Percentiles rank a stretch among this genome's conserved stretches.
Evolutionary conservation across 1,139 yeast genomes (phyloP).

Genomic region (Candida albicans): DNA sequence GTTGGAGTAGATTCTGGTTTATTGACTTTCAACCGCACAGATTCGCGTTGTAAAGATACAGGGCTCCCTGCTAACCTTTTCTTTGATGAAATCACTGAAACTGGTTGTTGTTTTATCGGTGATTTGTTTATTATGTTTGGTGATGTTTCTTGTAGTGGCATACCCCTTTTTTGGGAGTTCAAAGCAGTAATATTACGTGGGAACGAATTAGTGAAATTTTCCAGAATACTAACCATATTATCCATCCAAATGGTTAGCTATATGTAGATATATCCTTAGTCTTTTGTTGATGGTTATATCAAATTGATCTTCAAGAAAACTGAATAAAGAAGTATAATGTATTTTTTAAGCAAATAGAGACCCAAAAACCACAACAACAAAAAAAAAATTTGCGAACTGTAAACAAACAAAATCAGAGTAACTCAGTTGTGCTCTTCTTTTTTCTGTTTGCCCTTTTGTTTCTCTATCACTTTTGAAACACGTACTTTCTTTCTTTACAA

Average conservation of each 20-base stretch:
- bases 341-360: too few species aligned
- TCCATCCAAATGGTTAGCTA: neutral
- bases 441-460: too few species aligned
- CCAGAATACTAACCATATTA: neutral
- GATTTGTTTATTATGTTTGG: conserved; percentile 6
- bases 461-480: too few species aligned
- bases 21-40: conserved; percentile 6
- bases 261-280: neutral
- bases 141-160: conserved; percentile 12
- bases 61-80: conserved; percentile 9
- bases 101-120: conserved; percentile 19
- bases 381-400: too few species aligned
- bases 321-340: too few species aligned
- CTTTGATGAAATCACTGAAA: conserved; percentile 15
- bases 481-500: too few species aligned
- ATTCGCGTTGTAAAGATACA: conserved; percentile 1
- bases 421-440: too few species aligned
- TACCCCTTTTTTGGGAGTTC: neutral
- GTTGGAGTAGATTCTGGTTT: neutral
- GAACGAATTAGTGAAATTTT: neutral
- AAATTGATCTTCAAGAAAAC: too few species aligned
- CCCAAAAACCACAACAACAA: too few species aligned
- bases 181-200: neutral
- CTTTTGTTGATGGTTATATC: too few species aligned
- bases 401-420: too few species aligned